phyloP scores from a whole-genome alignment of 306 rosid species.

The Trifolium dubium region DNA sequence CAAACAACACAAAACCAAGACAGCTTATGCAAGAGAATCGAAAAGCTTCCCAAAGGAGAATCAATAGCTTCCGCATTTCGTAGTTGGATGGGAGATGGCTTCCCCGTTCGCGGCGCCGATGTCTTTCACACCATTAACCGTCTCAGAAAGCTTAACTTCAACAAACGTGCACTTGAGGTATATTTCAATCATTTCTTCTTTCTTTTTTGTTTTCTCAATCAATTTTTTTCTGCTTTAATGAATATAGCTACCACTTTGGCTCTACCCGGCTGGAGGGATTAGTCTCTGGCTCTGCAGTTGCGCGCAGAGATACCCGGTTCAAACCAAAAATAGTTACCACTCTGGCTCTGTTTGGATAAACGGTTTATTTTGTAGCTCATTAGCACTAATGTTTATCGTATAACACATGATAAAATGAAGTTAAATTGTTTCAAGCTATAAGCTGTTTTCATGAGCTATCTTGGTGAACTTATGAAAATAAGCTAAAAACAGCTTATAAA shows the following conservation, averaged over 20 bases:
- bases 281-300: too few relatives aligned
- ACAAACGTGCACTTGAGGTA: conserved; percentile 89
- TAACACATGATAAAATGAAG: background rate
- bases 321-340: background rate
- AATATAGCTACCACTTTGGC: background rate
- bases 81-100: conserved; percentile 94
- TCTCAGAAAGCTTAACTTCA: conserved; percentile 76
- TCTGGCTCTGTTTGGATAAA: background rate
- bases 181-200: background rate
- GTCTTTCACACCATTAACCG: conserved; percentile 88
- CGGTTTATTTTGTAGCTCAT: background rate
- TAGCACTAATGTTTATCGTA: too few relatives aligned
- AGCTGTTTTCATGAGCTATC: background rate
- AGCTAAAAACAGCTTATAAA: background rate
- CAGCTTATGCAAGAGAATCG: conserved; percentile 75
- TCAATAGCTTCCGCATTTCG: conserved; percentile 72
- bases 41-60: conserved; percentile 64
- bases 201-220: background rate
- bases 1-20: conserved; percentile 50
- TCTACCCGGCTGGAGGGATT: too few relatives aligned
- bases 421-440: background rate
- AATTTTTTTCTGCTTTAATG: background rate
- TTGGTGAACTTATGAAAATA: background rate
- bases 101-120: conserved; percentile 76
- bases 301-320: too few relatives aligned